Evolutionary conservation across 2,329 filamentous ascomycete genomes (phyloP), one percentile per base, ranked within the genome.

Genomic region (Myriosclerotinia scirpicola): DNA sequence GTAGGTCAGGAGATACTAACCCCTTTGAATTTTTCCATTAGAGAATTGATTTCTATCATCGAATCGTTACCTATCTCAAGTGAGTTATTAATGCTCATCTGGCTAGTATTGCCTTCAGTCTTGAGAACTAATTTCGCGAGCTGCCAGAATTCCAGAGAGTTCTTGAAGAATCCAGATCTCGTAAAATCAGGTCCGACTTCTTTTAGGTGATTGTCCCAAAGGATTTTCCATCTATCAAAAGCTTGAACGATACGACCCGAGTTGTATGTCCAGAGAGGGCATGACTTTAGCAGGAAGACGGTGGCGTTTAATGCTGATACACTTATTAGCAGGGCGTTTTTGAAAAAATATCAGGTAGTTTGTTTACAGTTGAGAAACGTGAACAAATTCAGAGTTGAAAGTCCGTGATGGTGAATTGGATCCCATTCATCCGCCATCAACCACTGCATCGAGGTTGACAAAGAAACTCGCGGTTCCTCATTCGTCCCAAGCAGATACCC

Each of bases 91-190:
- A 38, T 14, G n/a, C 14, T 2, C 34, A 5, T 26, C n/a, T 22
- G 58, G 20, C n/a, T 8, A 15, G 8, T 26, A 8, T 17, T 50
- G 7, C 8, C 14, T 17, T 60, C 44, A 0, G 9, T 7, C 30
- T 20, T 50, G 2, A 60, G 44, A 17, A 60, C 1, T 48, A 60
- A 38, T 36, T 60, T 60, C 6, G 30, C 7, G 26, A 60, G 58
- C 14, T 60, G 58, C 58, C 58, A 60, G 17, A 60, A 60, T 38
- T 60, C 58, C 14, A 60, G 30, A 38, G 44, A 60, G n/a, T 60
- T 60, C 34, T 50, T 60, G 2, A 50, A 60, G 58, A 50, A 60
- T 26, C 58, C 58, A 38, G 14, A 38, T 38, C 30, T 38, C 14
- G 30, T 17, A 14, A 60, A 60, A 20, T 50, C 58, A 17, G 44